These are phyloP conservation scores for Piromyces finnis DNA, from an alignment of 192 early-diverging fungal genomes.

Conservation along the genomic window DNA sequence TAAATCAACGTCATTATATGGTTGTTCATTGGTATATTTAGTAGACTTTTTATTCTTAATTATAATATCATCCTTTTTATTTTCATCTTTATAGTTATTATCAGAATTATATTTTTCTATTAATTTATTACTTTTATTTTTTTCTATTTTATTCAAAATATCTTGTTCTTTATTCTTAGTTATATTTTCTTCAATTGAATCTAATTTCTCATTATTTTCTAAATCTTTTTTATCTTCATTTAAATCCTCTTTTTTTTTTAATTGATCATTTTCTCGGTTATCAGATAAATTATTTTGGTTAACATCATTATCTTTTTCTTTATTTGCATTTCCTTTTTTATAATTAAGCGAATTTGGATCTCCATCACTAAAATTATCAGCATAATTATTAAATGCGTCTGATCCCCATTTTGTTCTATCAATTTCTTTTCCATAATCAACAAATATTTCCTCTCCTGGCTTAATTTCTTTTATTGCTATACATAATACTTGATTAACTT, in stretches of 20 bases:
- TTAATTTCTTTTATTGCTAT: slow-evolving; percentile 47
- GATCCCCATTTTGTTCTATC: slow-evolving; percentile 52
- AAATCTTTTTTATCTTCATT: too few relatives aligned
- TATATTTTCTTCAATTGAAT: too few relatives aligned
- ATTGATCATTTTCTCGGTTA: too few relatives aligned
- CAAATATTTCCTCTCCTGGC: slow-evolving; percentile 69
- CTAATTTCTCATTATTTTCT: too few relatives aligned
- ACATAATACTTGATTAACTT: slow-evolving; percentile 78
- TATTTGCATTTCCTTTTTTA: neutral
- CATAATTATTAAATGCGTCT: neutral
- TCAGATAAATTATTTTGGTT: too few relatives aligned
- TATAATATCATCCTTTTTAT: neutral
- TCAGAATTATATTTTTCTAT: neutral
- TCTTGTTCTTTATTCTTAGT: too few relatives aligned
- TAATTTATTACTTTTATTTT: neutral
- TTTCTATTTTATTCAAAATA: too few relatives aligned
- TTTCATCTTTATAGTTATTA: neutral
- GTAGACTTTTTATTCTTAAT: neutral
- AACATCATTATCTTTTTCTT: neutral
- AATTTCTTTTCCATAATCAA: slow-evolving; percentile 68
- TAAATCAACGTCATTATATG: too few relatives aligned
- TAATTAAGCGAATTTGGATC: neutral
- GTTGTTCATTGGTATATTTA: too few relatives aligned
- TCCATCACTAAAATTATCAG: neutral
- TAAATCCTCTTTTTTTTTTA: too few relatives aligned